phyloP scores from a whole-genome alignment of 2,329 filamentous ascomycete species.

The Chaetomiaceae sp. region DNA sequence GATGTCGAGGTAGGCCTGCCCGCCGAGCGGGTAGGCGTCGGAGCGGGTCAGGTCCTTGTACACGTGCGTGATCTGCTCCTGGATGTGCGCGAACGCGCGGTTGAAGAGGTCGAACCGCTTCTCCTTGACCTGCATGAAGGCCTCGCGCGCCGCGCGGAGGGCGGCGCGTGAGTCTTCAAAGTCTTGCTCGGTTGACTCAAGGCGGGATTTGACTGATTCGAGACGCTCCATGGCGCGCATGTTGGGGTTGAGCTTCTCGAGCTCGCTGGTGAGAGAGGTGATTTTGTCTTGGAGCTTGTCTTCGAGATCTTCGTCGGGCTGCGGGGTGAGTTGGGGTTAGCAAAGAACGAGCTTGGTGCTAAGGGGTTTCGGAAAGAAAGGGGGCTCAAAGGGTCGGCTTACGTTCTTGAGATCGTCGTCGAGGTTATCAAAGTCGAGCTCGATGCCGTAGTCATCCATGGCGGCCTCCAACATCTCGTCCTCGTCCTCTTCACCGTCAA shows the following conservation, averaged over 20 bases:
- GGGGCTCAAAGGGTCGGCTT: conserved; percentile 31
- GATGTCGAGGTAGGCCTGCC: conserved; percentile 82
- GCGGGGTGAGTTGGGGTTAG: conserved; percentile 25
- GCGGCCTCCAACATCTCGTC: conserved; percentile 58
- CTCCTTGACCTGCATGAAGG: conserved; percentile 74
- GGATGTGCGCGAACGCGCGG: conserved; percentile 91
- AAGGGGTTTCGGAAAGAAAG: too few relatives aligned
- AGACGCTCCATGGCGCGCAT: conserved; percentile 92
- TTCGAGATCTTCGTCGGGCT: conserved; percentile 69
- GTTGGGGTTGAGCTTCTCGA: conserved; percentile 94
- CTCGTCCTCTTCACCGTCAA: conserved; percentile 62
- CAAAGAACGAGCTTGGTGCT: too few relatives aligned
- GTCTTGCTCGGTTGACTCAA: conserved; percentile 80
- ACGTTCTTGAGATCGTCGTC: conserved; percentile 78
- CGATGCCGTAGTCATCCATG: conserved; percentile 86
- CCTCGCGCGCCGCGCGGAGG: conserved; percentile 46
- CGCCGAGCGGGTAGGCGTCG: conserved; percentile 87
- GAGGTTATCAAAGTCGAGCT: conserved; percentile 76
- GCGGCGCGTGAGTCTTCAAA: conserved; percentile 77
- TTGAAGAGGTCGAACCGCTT: conserved; percentile 88
- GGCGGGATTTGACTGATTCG: conserved; percentile 75
- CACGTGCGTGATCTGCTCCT: conserved; percentile 86
- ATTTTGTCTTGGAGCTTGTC: conserved; percentile 75
- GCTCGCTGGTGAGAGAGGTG: conserved; percentile 64
- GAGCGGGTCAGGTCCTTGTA: conserved; percentile 94